Percentiles rank a stretch among this genome's conserved stretches.
These are phyloP conservation scores for Globisporangium emineosum DNA, from an alignment of 352 stramenopile species.

Conservation along the genomic window DNA sequence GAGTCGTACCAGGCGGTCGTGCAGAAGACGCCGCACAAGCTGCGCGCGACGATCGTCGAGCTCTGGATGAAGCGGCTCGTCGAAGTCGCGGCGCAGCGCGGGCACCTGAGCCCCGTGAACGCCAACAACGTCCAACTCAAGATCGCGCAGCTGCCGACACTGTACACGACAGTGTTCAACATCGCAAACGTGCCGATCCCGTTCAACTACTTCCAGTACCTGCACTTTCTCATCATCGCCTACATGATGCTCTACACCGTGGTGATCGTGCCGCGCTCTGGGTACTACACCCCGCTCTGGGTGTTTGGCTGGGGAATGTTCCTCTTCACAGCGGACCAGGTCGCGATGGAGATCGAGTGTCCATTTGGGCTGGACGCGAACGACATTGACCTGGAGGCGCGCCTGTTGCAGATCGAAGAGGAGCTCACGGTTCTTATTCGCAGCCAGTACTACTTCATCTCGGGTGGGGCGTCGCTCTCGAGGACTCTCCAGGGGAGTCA, in stretches of 20 bases:
- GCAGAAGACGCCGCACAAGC: constrained; percentile 62
- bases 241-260: constrained; percentile 86
- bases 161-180: constrained; percentile 83
- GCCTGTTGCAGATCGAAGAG: constrained; percentile 75
- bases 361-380: constrained; percentile 78
- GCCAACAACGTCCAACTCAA: constrained; percentile 61
- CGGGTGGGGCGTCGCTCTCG: constrained; percentile 36
- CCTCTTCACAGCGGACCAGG: constrained; percentile 78
- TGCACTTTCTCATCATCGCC: constrained; percentile 58
- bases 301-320: constrained; percentile 81
- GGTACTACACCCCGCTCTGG: constrained; percentile 73
- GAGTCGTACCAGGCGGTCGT: constrained; percentile 59
- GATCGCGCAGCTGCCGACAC: constrained; percentile 56
- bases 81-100: constrained; percentile 56
- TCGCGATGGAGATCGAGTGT: constrained; percentile 83
- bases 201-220: constrained; percentile 87
- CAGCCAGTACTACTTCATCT: constrained; percentile 81
- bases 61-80: constrained; percentile 78
- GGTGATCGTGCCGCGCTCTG: constrained; percentile 75
- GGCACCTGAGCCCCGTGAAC: constrained; percentile 54
- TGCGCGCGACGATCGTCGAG: constrained; percentile 73
- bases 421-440: constrained; percentile 78
- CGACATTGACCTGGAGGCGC: constrained; percentile 75
- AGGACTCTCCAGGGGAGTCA: constrained; percentile 7
- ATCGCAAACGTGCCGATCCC: constrained; percentile 84